A percentile compares a stretch with the other conserved stretches of the same genome.
Evolutionary conservation across 805 yeast species (phyloP).

Genomic region (Schizosaccharomyces cryophilus): DNA sequence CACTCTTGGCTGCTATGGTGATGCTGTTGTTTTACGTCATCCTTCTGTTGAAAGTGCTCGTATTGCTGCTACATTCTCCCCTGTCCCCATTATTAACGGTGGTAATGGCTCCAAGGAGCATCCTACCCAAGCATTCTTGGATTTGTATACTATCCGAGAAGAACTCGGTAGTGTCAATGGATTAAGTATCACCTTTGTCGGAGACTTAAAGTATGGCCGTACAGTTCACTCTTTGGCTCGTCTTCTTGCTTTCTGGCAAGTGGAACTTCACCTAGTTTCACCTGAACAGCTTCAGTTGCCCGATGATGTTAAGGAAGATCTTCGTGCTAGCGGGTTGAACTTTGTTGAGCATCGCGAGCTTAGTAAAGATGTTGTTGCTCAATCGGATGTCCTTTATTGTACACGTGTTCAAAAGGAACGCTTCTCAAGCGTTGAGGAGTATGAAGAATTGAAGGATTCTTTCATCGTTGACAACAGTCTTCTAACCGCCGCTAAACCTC

Average conservation of each 20-base stretch:
- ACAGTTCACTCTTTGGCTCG: constrained; percentile 92
- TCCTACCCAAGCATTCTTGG: constrained; percentile 95
- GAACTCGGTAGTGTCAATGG: constrained; percentile 97
- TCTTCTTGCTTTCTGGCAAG: constrained; percentile 75
- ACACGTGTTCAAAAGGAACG: constrained; percentile 97
- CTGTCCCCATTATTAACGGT: constrained; percentile 90
- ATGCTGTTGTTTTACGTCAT: constrained; percentile 91
- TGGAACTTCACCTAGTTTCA: constrained; percentile 70
- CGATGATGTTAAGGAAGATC: constrained; percentile 38
- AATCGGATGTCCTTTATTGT: constrained; percentile 87
- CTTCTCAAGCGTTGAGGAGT: constrained; percentile 50
- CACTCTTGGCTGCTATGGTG: constrained; percentile 83
- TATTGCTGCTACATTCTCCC: constrained; percentile 86
- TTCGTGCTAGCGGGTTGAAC: constrained; percentile 42
- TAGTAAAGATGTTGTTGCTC: constrained; percentile 63
- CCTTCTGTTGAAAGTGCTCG: constrained; percentile 81
- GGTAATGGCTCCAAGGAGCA: constrained; percentile 92
- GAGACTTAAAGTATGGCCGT: constrained; percentile 93
- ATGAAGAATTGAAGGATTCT: constrained; percentile 69
- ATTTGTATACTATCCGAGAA: constrained; percentile 92
- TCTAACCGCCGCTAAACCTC: constrained; percentile 78
- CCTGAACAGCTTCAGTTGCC: constrained; percentile 81
- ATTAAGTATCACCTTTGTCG: constrained; percentile 94
- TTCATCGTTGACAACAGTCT: constrained; percentile 84
- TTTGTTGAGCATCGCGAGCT: constrained; percentile 49